Conservation (phyloP, 2,329 filamentous ascomycete genomes). For the Thelonectria blattea region DNA sequence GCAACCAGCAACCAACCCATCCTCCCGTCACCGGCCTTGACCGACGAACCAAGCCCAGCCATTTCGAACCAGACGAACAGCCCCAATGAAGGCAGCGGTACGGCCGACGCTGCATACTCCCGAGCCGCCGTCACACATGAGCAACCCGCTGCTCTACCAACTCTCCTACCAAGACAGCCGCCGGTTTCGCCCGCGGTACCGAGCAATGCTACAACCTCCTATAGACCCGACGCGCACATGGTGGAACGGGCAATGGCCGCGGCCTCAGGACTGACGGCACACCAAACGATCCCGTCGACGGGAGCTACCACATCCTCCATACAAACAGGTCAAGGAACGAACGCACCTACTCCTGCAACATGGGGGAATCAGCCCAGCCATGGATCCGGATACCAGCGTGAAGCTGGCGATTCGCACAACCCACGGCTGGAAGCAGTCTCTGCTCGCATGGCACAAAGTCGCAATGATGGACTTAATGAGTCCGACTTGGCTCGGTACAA, state of each 20-base stretch:
- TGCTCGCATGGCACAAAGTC: constrained; percentile 32
- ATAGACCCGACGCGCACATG: neutral
- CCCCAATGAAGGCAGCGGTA: constrained; percentile 33
- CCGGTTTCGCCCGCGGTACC: neutral
- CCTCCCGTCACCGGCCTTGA: constrained; percentile 68
- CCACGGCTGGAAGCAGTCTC: constrained; percentile 21
- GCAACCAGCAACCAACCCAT: constrained; percentile 41
- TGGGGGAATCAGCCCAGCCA: constrained; percentile 25
- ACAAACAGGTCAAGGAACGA: neutral
- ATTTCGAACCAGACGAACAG: constrained; percentile 44
- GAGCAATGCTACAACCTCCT: neutral
- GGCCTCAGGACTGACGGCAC: constrained; percentile 2
- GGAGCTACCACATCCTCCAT: neutral
- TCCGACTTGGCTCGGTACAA: constrained; percentile 54
- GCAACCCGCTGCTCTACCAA: constrained; percentile 14
- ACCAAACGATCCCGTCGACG: neutral
- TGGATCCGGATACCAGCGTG: constrained; percentile 16
- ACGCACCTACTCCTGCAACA: neutral
- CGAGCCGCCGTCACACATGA: constrained; percentile 14
- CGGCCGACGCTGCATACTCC: constrained; percentile 18
- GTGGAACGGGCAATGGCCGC: constrained; percentile 3
- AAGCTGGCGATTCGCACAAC: neutral
- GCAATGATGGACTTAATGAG: constrained; percentile 30
- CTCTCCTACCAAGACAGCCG: neutral
- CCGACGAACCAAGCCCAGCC: constrained; percentile 62